These are phyloP conservation scores for Xylariaceae sp. DNA, from an alignment of 2,329 filamentous ascomycete genomes.

Conservation along the genomic window DNA sequence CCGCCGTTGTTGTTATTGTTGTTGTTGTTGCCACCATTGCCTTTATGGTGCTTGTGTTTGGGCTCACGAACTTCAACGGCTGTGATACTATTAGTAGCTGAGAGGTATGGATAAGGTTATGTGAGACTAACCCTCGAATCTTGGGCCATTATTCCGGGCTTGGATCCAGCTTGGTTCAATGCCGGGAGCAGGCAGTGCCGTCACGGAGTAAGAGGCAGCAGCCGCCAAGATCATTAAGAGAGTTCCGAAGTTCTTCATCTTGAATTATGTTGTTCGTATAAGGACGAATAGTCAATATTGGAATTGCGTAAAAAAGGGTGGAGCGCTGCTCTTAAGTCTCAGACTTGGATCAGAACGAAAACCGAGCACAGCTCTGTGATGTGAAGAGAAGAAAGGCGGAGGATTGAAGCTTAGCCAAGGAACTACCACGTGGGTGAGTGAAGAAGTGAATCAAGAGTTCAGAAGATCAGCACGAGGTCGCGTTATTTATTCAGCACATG, in stretches of 20 bases:
- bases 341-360: too few species aligned
- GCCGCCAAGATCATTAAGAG: conserved; percentile 37
- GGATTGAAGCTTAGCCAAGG: too few species aligned
- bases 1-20: neutral
- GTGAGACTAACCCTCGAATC: conserved; percentile 10
- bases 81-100: conserved; percentile 10
- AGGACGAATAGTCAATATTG: conserved; percentile 13
- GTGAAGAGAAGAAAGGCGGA: too few species aligned
- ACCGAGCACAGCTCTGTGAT: too few species aligned
- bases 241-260: conserved; percentile 40
- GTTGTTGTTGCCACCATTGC: neutral
- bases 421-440: too few species aligned
- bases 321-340: conserved; percentile 8
- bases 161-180: conserved; percentile 3
- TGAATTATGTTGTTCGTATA: conserved; percentile 21
- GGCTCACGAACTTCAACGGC: conserved; percentile 21
- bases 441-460: too few species aligned
- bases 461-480: too few species aligned
- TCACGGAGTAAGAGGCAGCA: conserved; percentile 31
- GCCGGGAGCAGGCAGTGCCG: conserved; percentile 26
- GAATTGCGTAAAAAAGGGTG: conserved; percentile 18
- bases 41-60: conserved; percentile 7
- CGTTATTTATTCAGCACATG: too few species aligned
- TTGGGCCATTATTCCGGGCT: conserved; percentile 7
- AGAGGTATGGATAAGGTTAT: too few species aligned